phyloP scores from a whole-genome alignment of 169 alveolate genomes.

The Perkinsus marinus region DNA sequence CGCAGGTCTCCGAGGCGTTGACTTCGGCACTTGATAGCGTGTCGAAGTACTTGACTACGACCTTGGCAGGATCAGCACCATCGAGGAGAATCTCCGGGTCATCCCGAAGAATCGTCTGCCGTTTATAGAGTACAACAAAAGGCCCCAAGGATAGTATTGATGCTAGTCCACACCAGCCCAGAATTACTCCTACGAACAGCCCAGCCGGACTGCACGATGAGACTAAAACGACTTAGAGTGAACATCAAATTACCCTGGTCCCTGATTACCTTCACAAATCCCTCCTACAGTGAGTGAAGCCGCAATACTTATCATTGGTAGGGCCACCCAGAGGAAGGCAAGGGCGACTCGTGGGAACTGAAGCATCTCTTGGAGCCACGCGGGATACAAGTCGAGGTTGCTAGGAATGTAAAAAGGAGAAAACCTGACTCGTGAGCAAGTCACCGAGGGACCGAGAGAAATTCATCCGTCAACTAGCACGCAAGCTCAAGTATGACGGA shows the following conservation, averaged over 20 bases:
- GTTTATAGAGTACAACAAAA: background rate
- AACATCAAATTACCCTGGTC: background rate
- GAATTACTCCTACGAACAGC: background rate
- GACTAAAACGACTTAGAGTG: background rate
- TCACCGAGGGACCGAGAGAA: too few species aligned
- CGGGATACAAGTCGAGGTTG: too few species aligned
- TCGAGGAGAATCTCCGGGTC: background rate
- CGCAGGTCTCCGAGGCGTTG: background rate
- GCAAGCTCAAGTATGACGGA: too few species aligned
- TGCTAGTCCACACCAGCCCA: background rate
- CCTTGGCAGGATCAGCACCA: background rate
- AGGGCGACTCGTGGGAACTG: background rate
- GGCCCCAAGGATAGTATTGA: background rate
- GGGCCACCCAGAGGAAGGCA: background rate
- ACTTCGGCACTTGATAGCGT: background rate
- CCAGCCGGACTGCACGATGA: background rate
- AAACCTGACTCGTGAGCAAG: too few species aligned
- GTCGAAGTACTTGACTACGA: background rate
- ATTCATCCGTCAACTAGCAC: too few species aligned
- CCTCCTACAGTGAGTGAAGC: background rate
- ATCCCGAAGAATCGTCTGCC: background rate
- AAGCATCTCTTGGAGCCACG: background rate
- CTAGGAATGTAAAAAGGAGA: too few species aligned
- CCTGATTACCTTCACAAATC: background rate
- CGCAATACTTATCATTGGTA: background rate